Evolutionary conservation across 441 rosid species (phyloP).

Genomic region (Adansonia madagascariensis): DNA sequence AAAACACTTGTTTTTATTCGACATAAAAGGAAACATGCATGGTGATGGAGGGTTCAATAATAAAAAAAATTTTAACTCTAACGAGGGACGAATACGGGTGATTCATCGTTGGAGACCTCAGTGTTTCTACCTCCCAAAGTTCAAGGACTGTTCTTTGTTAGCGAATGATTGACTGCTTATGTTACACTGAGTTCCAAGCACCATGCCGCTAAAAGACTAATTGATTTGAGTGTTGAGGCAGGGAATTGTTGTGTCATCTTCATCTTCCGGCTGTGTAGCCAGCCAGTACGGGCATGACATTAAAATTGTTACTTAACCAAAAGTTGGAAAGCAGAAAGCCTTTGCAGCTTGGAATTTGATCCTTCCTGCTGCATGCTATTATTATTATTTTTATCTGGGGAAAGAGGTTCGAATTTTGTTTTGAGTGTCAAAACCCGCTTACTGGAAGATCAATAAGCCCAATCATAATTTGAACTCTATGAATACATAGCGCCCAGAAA

Average conservation of each 20-base stretch:
- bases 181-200: constrained; percentile 9
- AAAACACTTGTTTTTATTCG: constrained; percentile 21
- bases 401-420: too few relatives aligned
- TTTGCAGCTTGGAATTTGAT: background rate
- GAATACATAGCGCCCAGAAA: too few relatives aligned
- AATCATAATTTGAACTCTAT: too few relatives aligned
- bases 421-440: too few relatives aligned
- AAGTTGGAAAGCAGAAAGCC: background rate
- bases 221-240: constrained; percentile 15
- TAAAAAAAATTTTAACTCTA: background rate
- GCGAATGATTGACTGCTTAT: constrained; percentile 2
- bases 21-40: background rate
- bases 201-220: constrained; percentile 11
- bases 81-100: background rate
- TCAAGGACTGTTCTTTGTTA: background rate
- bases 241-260: constrained; percentile 2
- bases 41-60: background rate
- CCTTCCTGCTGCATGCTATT: background rate
- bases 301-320: background rate
- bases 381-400: too few relatives aligned
- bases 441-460: too few relatives aligned
- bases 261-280: background rate
- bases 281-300: background rate
- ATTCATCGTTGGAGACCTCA: background rate
- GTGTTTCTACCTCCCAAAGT: background rate